A percentile compares a stretch with the other conserved stretches of the same genome.
phyloP scores from a whole-genome alignment of 202 grass and related monocot species.

The Hordeum pubiflorum region DNA sequence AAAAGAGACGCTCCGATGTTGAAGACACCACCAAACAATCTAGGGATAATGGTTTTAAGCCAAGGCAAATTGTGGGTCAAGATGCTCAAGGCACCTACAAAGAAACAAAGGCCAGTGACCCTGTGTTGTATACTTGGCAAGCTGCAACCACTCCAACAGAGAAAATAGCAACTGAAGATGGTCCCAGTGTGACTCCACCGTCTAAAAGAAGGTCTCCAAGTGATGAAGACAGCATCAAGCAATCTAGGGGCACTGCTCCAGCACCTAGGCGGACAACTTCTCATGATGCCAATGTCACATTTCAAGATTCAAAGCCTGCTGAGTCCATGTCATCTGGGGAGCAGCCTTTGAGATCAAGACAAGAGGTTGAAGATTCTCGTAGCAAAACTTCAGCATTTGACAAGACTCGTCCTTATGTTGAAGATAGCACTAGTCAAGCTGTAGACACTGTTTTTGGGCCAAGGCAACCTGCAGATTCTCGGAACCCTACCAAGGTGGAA shows the following conservation, averaged over 20 bases:
- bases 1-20: not conserved
- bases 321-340: not conserved
- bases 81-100: not conserved
- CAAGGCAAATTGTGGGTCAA: not conserved
- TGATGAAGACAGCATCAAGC: conserved; percentile 6
- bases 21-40: not conserved
- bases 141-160: not conserved
- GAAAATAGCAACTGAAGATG: not conserved
- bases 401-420: not conserved
- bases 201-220: not conserved
- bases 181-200: not conserved
- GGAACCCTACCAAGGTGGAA: conserved; percentile 5
- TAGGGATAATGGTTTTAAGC: not conserved
- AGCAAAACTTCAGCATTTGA: not conserved
- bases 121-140: not conserved
- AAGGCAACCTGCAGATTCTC: not conserved
- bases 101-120: not conserved
- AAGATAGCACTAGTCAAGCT: not conserved
- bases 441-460: not conserved
- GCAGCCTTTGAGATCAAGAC: not conserved
- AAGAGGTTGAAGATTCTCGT: not conserved
- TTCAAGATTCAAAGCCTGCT: not conserved
- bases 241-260: not conserved
- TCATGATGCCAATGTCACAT: not conserved
- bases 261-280: not conserved